Conservation (phyloP, 176 grass and related monocot species). For the Dactylis glomerata region DNA sequence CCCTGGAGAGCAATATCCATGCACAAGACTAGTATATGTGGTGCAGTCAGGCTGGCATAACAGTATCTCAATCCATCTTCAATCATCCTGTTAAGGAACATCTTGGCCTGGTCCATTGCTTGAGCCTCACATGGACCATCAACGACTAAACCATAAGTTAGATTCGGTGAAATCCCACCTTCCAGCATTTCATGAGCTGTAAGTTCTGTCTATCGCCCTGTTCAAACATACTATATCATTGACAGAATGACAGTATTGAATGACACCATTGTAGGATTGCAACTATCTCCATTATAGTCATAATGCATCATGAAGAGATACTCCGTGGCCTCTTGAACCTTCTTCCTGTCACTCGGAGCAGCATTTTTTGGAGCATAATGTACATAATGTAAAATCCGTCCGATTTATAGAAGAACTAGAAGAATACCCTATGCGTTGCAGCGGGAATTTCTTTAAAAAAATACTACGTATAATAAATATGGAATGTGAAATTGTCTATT, state of each 20-base stretch:
- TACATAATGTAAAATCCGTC: no score
- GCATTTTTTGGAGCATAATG: no score
- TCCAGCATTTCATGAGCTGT: slow-evolving; percentile 21
- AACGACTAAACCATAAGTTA: neutral
- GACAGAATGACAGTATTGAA: slow-evolving; percentile 18
- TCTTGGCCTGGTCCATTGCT: neutral
- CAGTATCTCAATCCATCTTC: no score
- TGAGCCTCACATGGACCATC: neutral
- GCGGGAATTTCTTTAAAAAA: no score
- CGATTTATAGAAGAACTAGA: no score
- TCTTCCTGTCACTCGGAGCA: no score
- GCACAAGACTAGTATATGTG: slow-evolving; percentile 14
- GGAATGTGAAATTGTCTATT: no score
- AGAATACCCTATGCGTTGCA: no score
- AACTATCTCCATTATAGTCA: neutral
- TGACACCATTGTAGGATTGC: neutral
- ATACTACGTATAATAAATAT: no score
- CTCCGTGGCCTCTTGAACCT: neutral
- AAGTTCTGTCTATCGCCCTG: neutral
- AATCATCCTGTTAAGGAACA: neutral
- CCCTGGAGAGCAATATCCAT: no score
- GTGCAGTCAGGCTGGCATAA: neutral
- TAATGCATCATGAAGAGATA: slow-evolving; percentile 10
- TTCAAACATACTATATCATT: no score
- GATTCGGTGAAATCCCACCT: neutral